Evolutionary conservation across 441 rosid genomes (phyloP).

Genomic region (Gossypium gossypioides): DNA sequence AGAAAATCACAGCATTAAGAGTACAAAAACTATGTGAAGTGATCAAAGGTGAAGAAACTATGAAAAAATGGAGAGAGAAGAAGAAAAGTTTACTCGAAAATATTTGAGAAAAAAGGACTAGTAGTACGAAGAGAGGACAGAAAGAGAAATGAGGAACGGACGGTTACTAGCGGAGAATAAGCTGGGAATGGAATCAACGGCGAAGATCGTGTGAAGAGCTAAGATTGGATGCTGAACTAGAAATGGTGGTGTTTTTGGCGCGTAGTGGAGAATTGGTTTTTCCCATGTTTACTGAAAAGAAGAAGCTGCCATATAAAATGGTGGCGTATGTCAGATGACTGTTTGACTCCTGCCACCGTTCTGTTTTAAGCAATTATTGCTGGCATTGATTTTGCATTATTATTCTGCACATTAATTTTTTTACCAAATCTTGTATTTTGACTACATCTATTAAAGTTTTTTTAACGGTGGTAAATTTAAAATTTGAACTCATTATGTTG

Average conservation of each 20-base stretch:
- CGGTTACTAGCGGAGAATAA: not conserved
- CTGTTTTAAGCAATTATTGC: too few species aligned
- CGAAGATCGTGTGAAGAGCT: not conserved
- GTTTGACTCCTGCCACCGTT: too few species aligned
- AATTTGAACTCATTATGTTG: too few species aligned
- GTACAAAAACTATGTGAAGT: not conserved
- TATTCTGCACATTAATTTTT: too few species aligned
- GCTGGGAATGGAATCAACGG: not conserved
- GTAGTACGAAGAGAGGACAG: not conserved
- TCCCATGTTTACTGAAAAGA: too few species aligned
- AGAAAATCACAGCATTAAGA: not conserved
- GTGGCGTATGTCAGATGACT: too few species aligned
- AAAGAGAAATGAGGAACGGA: not conserved
- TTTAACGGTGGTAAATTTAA: too few species aligned
- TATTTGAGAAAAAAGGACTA: not conserved
- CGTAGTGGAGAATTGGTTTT: not conserved
- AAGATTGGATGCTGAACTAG: not conserved
- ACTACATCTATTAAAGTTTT: too few species aligned
- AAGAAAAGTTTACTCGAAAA: not conserved
- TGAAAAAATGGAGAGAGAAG: not conserved
- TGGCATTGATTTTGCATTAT: too few species aligned
- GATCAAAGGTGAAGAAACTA: not conserved
- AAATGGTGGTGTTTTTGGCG: not conserved
- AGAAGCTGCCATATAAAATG: too few species aligned
- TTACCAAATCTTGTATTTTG: too few species aligned